Percentiles rank a stretch among this genome's conserved stretches.
These are phyloP conservation scores for Castanea sativa DNA, from an alignment of 306 rosid species.

Conservation along the genomic window DNA sequence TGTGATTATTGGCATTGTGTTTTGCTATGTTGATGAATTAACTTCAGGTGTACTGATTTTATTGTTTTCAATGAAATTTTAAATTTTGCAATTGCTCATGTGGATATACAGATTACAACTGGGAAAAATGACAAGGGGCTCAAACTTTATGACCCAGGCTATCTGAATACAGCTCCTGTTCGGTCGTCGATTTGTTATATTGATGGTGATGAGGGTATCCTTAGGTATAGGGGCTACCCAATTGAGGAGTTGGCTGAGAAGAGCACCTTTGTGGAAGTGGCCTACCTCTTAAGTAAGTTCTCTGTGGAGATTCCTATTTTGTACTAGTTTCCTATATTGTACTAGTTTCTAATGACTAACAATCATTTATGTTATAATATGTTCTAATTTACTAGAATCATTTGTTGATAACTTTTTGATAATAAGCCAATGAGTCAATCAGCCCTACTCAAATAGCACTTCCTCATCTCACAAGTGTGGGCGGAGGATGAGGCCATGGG, in stretches of 20 bases:
- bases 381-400: background rate
- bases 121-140: constrained; percentile 80
- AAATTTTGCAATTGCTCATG: background rate
- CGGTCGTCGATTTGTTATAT: constrained; percentile 74
- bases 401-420: background rate
- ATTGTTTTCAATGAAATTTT: background rate
- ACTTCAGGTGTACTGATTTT: background rate
- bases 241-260: constrained; percentile 89
- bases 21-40: background rate
- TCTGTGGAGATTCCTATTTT: background rate
- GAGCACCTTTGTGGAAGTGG: constrained; percentile 74
- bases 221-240: constrained; percentile 83
- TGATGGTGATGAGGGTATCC: constrained; percentile 90
- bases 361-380: background rate
- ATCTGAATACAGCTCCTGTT: constrained; percentile 88
- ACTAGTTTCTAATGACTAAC: background rate
- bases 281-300: constrained; percentile 78
- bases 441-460: too few species aligned
- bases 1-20: background rate
- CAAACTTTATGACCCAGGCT: constrained; percentile 90
- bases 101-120: constrained; percentile 50
- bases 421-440: background rate
- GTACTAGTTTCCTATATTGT: background rate
- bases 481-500: too few species aligned
- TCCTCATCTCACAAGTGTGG: too few species aligned